Evolutionary conservation across 768 basidiomycete species (phyloP).

Genomic region (Trametes cinnabarina): DNA sequence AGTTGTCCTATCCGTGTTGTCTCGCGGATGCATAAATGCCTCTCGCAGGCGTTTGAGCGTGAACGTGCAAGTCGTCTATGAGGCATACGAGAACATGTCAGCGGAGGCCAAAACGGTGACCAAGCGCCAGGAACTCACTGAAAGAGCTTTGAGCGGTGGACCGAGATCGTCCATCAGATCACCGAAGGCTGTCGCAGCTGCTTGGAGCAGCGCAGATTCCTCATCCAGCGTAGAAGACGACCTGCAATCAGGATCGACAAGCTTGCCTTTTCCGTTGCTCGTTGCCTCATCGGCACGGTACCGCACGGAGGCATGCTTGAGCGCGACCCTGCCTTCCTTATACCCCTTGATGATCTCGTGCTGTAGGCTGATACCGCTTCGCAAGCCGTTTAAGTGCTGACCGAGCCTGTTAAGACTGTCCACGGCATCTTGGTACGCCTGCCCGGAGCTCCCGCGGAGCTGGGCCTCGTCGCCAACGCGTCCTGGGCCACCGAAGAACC

Average conservation of each 20-base stretch:
- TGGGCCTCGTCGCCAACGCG: conserved; percentile 10
- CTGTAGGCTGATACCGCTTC: conserved; percentile 82
- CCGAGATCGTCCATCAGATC: conserved; percentile 78
- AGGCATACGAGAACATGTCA: background rate
- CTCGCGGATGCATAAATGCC: conserved; percentile 52
- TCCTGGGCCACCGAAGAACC: conserved; percentile 42
- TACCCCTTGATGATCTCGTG: conserved; percentile 73
- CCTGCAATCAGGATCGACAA: background rate
- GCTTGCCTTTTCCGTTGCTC: conserved; percentile 24
- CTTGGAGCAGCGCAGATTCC: conserved; percentile 47
- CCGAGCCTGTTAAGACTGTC: conserved; percentile 85
- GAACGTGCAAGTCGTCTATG: conserved; percentile 56
- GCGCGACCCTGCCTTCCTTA: conserved; percentile 41
- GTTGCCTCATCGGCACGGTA: background rate
- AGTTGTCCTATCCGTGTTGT: conserved; percentile 14
- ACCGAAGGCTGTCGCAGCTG: conserved; percentile 73
- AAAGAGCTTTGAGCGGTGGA: conserved; percentile 69
- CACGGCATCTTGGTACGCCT: conserved; percentile 84
- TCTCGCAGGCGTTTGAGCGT: conserved; percentile 64
- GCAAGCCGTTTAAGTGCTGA: conserved; percentile 88
- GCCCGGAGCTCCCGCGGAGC: conserved; percentile 35
- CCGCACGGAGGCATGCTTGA: conserved; percentile 22
- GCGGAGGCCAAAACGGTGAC: too few species aligned
- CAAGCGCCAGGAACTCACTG: conserved; percentile 56
- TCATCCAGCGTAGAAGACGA: conserved; percentile 22